A percentile compares a stretch with the other conserved stretches of the same genome.
phyloP scores from a whole-genome alignment of 768 basidiomycete species.

The Podaxis pistillaris region DNA sequence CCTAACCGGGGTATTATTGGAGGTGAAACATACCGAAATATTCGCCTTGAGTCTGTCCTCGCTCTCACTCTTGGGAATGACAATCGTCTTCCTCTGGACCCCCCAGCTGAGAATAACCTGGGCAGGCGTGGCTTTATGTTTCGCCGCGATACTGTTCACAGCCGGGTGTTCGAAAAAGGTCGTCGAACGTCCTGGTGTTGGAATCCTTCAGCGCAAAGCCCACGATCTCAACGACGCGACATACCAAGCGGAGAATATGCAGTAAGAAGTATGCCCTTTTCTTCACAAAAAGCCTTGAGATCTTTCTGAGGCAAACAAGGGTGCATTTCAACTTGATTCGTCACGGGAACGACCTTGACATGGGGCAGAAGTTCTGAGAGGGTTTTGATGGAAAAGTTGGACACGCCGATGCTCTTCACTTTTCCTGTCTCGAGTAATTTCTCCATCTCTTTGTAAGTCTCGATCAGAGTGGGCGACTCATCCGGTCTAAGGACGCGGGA shows the following conservation, averaged over 20 bases:
- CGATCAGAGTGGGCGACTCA: slow-evolving; percentile 24
- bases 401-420: slow-evolving; percentile 52
- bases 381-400: slow-evolving; percentile 54
- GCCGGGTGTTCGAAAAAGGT: slow-evolving; percentile 32
- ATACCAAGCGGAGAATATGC: slow-evolving; percentile 47
- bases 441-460: slow-evolving; percentile 27
- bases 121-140: slow-evolving; percentile 35
- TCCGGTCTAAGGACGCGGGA: slow-evolving; percentile 17
- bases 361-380: slow-evolving; percentile 38
- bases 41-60: slow-evolving; percentile 47
- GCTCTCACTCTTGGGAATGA: slow-evolving; percentile 62
- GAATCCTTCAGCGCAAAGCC: neutral
- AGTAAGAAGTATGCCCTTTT: slow-evolving; percentile 46
- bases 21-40: slow-evolving; percentile 29
- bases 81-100: slow-evolving; percentile 55
- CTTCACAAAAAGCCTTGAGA: slow-evolving; percentile 46
- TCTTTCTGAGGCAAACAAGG: slow-evolving; percentile 54
- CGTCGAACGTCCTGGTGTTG: slow-evolving; percentile 20
- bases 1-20: neutral
- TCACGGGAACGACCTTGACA: slow-evolving; percentile 45
- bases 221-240: neutral
- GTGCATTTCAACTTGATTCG: slow-evolving; percentile 59
- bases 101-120: slow-evolving; percentile 66
- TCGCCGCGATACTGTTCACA: slow-evolving; percentile 31
- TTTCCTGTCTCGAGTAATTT: slow-evolving; percentile 32